Evolutionary conservation across 2,329 filamentous ascomycete species (phyloP).

Genomic region (Arthrobotrys conoides): DNA sequence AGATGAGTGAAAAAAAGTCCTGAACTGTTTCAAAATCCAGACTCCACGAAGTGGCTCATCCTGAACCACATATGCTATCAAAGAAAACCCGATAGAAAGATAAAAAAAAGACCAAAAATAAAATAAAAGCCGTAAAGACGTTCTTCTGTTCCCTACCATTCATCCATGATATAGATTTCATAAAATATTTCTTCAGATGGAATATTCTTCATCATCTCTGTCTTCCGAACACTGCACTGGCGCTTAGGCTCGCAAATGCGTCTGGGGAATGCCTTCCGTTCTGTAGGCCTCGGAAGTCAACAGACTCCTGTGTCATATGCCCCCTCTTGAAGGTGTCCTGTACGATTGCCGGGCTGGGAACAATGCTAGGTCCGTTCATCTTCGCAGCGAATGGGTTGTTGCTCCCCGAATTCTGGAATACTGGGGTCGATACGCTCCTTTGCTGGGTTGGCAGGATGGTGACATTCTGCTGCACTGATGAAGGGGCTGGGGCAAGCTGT

Average conservation of each 20-base stretch:
- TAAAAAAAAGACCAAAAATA: not conserved
- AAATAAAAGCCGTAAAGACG: conserved; percentile 3
- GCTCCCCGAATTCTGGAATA: conserved; percentile 61
- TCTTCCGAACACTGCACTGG: conserved; percentile 39
- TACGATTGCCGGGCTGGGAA: not conserved
- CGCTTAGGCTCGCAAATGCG: conserved; percentile 64
- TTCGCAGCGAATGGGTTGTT: conserved; percentile 64
- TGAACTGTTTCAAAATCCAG: conserved; percentile 6
- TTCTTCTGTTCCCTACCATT: conserved; percentile 10
- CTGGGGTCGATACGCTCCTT: conserved; percentile 59
- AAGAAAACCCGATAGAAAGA: conserved; percentile 30
- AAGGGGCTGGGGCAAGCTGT: conserved; percentile 68
- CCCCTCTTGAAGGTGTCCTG: conserved; percentile 52
- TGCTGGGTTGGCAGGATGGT: conserved; percentile 45
- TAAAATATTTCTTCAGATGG: not conserved
- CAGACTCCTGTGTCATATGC: conserved; percentile 64
- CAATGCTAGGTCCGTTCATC: conserved; percentile 35
- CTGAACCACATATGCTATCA: conserved; percentile 23
- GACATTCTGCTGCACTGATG: conserved; percentile 42
- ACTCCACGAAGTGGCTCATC: conserved; percentile 1
- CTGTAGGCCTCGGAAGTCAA: conserved; percentile 64
- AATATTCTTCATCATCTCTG: conserved; percentile 39
- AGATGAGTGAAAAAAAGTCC: conserved; percentile 6
- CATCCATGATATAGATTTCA: conserved; percentile 6
- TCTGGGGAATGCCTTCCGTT: conserved; percentile 64